Evolutionary conservation across 495 filamentous ascomycete genomes (phyloP).

Genomic region (Cercophora newfieldiana): DNA sequence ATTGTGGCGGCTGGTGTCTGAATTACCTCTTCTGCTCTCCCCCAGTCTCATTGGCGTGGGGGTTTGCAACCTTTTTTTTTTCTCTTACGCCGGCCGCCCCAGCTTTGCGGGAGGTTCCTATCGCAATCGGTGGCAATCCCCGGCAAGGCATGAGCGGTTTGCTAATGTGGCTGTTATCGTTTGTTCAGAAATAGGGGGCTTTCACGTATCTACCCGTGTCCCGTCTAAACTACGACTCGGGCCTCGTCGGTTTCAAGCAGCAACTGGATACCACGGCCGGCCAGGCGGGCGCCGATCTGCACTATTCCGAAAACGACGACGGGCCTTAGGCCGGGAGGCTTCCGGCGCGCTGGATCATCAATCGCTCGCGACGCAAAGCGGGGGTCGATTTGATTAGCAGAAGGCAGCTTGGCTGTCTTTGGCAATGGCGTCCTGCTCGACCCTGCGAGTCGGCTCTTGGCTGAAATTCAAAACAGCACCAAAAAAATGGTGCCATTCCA

Average conservation of each 20-base stretch:
- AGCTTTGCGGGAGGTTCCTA: background rate
- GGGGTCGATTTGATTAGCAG: background rate
- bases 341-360: slow-evolving; percentile 1
- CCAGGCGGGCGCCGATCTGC: background rate
- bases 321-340: background rate
- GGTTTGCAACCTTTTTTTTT: background rate
- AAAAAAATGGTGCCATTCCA: background rate
- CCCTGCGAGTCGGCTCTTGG: background rate
- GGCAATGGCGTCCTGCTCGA: background rate
- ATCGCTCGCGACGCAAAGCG: background rate
- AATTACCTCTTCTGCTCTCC: background rate
- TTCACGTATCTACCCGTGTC: background rate
- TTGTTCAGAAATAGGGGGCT: background rate
- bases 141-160: background rate
- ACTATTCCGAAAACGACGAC: background rate
- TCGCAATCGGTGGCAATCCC: background rate
- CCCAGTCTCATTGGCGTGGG: background rate
- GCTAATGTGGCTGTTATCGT: background rate
- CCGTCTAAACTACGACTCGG: background rate
- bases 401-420: background rate
- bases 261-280: background rate
- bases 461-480: background rate
- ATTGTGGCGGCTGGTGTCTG: background rate
- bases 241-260: too few relatives aligned
- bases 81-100: background rate